These are phyloP conservation scores for Tagetes patula DNA, from an alignment of 129 eudicot genomes.

Conservation along the genomic window DNA sequence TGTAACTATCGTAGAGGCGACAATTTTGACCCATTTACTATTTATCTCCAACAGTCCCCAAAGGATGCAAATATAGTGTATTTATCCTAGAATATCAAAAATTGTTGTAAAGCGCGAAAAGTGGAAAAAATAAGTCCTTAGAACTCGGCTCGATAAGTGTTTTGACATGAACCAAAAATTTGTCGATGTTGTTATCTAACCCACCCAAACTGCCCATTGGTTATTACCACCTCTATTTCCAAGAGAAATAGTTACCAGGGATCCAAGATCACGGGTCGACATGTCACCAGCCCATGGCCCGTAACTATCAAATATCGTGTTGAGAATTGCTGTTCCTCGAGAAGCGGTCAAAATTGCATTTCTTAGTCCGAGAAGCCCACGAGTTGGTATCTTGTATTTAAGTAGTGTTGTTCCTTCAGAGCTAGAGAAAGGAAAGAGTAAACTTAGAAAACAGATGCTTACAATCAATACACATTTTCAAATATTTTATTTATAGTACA, in stretches of 20 bases:
- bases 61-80: not conserved
- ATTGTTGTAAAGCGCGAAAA: not conserved
- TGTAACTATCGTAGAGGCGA: too few species aligned
- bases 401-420: constrained; percentile 81
- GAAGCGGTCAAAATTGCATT: constrained; percentile 88
- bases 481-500: not conserved
- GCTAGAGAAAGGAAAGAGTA: constrained; percentile 29
- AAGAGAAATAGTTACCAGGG: constrained; percentile 53
- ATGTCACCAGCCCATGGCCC: constrained; percentile 97
- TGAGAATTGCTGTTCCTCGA: constrained; percentile 93
- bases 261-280: constrained; percentile 89
- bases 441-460: not conserved
- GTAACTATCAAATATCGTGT: constrained; percentile 90
- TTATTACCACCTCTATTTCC: not conserved
- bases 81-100: too few species aligned
- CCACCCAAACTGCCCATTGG: not conserved
- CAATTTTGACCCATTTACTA: not conserved
- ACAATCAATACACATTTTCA: not conserved
- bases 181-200: not conserved
- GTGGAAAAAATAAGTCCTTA: not conserved
- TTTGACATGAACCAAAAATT: constrained; percentile 1
- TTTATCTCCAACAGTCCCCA: not conserved
- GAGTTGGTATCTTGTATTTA: constrained; percentile 88
- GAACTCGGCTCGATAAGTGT: not conserved
- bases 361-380: constrained; percentile 91